Evolutionary conservation across 805 yeast genomes (phyloP).

Genomic region (Saccharomycopsis olivae): DNA sequence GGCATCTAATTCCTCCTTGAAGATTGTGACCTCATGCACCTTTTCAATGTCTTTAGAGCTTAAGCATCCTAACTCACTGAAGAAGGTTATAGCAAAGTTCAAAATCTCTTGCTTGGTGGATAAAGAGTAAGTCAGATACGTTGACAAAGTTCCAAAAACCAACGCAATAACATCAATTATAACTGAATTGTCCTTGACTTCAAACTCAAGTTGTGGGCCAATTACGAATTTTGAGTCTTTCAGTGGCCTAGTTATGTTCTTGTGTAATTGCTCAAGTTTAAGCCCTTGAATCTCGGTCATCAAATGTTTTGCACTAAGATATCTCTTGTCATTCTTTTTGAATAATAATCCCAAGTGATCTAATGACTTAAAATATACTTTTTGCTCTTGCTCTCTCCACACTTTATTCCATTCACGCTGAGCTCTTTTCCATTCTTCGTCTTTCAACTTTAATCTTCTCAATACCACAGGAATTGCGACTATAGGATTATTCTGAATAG

Average conservation of each 20-base stretch:
- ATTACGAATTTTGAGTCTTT: slow-evolving; percentile 1
- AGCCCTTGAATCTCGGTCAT: slow-evolving; percentile 87
- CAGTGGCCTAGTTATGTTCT: slow-evolving; percentile 3
- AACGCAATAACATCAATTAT: slow-evolving; percentile 65
- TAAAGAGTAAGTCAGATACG: slow-evolving; percentile 10
- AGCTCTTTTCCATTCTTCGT: slow-evolving; percentile 97
- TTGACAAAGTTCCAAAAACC: slow-evolving; percentile 46
- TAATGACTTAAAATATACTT: slow-evolving; percentile 82
- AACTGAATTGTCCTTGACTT: slow-evolving; percentile 54
- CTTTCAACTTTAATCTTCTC: slow-evolving; percentile 90
- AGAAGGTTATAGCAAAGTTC: slow-evolving; percentile 1
- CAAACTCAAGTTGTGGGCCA: slow-evolving; percentile 41
- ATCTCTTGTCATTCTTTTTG: slow-evolving; percentile 91
- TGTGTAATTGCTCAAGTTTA: slow-evolving; percentile 53
- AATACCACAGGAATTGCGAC: slow-evolving; percentile 90
- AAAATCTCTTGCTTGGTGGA: slow-evolving; percentile 2
- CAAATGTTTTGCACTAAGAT: slow-evolving; percentile 77
- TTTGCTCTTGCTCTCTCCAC: slow-evolving; percentile 98
- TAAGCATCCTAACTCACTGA: slow-evolving; percentile 3
- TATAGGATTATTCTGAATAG: slow-evolving; percentile 90
- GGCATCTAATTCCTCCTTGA: slow-evolving; percentile 21
- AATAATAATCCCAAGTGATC: slow-evolving; percentile 95
- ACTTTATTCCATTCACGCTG: slow-evolving; percentile 99
- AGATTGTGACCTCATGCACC: neutral
- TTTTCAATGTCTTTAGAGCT: slow-evolving; percentile 1